Conservation (phyloP, 257 asterid genomes). For the Solanum pinnatisectum region DNA sequence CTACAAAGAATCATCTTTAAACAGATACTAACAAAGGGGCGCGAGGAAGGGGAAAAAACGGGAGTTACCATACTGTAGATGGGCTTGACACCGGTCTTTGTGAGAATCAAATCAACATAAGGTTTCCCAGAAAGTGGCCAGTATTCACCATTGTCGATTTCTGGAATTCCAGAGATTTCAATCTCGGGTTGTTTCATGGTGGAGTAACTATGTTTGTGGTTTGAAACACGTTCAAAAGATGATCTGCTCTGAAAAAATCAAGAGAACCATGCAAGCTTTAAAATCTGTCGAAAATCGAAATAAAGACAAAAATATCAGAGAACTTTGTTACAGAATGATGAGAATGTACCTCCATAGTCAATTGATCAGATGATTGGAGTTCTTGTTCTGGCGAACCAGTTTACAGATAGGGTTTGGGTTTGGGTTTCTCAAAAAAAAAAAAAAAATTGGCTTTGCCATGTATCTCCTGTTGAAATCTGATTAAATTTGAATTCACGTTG, state of each 20-base stretch:
- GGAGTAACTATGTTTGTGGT: not conserved
- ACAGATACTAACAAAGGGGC: not conserved
- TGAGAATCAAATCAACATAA: slow-evolving; percentile 8
- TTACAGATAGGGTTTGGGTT: not conserved
- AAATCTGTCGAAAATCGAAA: not conserved
- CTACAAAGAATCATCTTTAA: not conserved
- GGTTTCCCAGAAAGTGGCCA: slow-evolving; percentile 20
- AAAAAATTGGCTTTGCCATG: too few relatives aligned
- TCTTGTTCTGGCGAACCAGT: not conserved
- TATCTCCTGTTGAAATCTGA: too few relatives aligned
- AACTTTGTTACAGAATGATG: not conserved
- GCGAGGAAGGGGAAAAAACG: not conserved
- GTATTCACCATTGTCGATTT: slow-evolving; percentile 1
- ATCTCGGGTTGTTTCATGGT: not conserved
- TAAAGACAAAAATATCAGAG: not conserved
- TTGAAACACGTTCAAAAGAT: not conserved
- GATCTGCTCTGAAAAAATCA: not conserved
- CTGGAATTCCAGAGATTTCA: not conserved
- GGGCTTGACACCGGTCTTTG: not conserved
- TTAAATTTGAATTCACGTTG: too few relatives aligned
- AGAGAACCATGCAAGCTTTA: not conserved
- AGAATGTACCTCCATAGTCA: not conserved
- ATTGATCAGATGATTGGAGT: not conserved
- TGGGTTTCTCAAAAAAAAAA: too few relatives aligned
- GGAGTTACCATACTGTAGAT: slow-evolving; percentile 11